Conservation (phyloP, 352 stramenopile species). For the Aphanomyces euteiches region DNA sequence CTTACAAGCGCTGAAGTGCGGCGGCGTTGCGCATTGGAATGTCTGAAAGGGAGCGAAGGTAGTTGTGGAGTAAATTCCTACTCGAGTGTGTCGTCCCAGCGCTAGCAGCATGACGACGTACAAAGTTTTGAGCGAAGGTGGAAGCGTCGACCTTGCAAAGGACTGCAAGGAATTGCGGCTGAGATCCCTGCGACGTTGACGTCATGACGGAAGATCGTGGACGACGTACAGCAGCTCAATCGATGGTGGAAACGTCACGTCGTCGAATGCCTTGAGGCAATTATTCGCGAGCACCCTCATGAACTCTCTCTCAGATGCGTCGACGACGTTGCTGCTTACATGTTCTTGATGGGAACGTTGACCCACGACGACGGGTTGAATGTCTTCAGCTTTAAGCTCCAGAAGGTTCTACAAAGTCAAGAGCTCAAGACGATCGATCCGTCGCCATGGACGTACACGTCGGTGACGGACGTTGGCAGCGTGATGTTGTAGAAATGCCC, state of each 20-base stretch:
- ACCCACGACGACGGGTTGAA: neutral
- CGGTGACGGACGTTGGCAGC: too few species aligned
- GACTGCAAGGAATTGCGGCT: neutral
- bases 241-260: neutral
- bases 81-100: neutral
- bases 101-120: neutral
- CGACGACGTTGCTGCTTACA: neutral
- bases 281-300: neutral
- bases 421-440: too few species aligned
- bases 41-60: neutral
- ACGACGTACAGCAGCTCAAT: neutral
- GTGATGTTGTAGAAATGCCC: too few species aligned
- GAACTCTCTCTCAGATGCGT: too few species aligned
- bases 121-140: neutral
- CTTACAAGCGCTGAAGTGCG: neutral
- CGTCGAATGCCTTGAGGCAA: neutral
- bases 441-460: too few species aligned
- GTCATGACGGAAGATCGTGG: neutral
- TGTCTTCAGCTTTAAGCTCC: too few species aligned
- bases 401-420: too few species aligned
- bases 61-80: neutral
- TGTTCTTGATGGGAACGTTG: neutral
- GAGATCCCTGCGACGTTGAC: neutral
- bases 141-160: neutral
- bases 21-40: neutral